Evolutionary conservation across 306 rosid species (phyloP), one percentile per base, ranked within the genome.

Genomic region (Morella rubra): DNA sequence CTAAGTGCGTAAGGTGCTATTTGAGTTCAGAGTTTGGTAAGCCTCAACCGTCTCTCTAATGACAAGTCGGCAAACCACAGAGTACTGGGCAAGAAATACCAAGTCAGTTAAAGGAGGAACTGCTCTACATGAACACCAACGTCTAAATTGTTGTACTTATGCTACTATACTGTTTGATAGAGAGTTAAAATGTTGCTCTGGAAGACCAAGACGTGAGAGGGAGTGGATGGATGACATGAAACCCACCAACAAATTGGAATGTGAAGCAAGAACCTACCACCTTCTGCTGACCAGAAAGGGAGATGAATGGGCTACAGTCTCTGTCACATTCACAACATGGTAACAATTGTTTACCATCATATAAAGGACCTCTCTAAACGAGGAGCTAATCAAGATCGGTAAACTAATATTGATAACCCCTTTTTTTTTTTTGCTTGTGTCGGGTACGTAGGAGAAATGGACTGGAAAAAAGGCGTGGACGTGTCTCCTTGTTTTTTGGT

Each of bases 211-310:
- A 62, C 52, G 8, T 37, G 67, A 46, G 65, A 77, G 68, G 73
- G 72, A 83, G 88, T 85, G 89, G 81, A 55, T 62, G 51, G 76
- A 60, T 81, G 90, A 81, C 80, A 66, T 59, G 72, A 83, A 84
- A 74, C 84, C 83, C 85, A 84, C 82, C 71, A 86, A 42, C 73
- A 78, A 82, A 73, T 75, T 80, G 76, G 76, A 81, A 75, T 76
- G 78, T 72, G 77, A 85, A 85, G 85, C 85, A 78, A 81, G 54
- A 79, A 73, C 80, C 87, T 73, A 76, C 88, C 76, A 72, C 84
- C 69, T 44, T n/a, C 37, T 47, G 81, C 78, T 78, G 50, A 74
- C 81, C 46, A n/a, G 50, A 70, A 37, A 76, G 77, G 69, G 41
- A 69, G 69, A 81, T 79, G 79, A 80, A 70, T 65, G 45, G 58